These are phyloP conservation scores for Panicum miliaceum DNA, from an alignment of 176 grass and related monocot species.

Conservation along the genomic window DNA sequence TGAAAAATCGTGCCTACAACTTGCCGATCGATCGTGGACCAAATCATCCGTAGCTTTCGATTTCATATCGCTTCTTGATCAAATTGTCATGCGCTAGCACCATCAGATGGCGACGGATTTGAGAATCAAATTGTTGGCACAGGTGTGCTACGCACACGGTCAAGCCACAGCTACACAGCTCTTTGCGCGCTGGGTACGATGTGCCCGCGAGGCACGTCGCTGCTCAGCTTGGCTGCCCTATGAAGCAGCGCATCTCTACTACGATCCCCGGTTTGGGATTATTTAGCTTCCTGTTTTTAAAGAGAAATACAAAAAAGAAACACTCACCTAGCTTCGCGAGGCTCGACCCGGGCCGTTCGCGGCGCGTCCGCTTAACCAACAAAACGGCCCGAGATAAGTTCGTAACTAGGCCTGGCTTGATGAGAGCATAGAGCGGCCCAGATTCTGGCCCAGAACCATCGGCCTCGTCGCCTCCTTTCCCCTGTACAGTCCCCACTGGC, in stretches of 20 bases:
- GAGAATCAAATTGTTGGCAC: background rate
- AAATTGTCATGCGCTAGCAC: background rate
- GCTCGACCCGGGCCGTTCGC: background rate
- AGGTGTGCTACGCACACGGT: background rate
- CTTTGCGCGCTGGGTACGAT: too few species aligned
- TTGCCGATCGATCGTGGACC: background rate
- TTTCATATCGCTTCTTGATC: background rate
- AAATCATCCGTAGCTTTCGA: background rate
- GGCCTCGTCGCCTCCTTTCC: conserved; percentile 1
- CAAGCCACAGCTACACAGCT: too few species aligned
- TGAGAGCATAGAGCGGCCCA: background rate
- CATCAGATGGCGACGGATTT: background rate
- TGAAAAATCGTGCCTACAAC: background rate
- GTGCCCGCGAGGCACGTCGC: too few species aligned
- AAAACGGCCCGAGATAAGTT: too few species aligned
- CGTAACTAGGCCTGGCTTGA: background rate
- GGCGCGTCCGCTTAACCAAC: too few species aligned
- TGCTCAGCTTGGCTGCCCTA: too few species aligned
- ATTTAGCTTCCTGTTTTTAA: too few species aligned
- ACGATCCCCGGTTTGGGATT: too few species aligned
- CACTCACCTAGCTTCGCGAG: too few species aligned
- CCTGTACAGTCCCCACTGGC: background rate
- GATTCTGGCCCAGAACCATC: background rate
- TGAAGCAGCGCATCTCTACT: too few species aligned
- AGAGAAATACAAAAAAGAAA: too few species aligned